These are phyloP conservation scores for Gastrolobium villosum DNA, from an alignment of 306 rosid species.

Conservation along the genomic window DNA sequence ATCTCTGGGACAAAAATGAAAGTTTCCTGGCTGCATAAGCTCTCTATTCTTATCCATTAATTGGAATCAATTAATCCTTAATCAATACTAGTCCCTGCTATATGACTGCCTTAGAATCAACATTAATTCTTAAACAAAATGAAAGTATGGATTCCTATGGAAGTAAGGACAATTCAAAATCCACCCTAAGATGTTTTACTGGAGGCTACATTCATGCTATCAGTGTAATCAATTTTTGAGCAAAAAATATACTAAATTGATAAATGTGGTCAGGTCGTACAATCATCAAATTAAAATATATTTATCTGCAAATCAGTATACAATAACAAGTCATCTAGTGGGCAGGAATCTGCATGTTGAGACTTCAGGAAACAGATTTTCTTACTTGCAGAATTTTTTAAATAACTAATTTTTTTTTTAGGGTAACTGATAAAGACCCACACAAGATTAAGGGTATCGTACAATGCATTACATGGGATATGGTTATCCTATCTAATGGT, in stretches of 20 bases:
- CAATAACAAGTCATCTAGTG: slow-evolving; percentile 5
- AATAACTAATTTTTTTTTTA: slow-evolving; percentile 4
- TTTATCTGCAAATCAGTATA: slow-evolving; percentile 9
- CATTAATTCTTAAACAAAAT: no score
- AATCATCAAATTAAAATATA: slow-evolving; percentile 2
- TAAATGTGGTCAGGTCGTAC: slow-evolving; percentile 2
- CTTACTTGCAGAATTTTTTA: no score
- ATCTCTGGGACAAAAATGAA: slow-evolving; percentile 7
- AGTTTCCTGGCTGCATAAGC: slow-evolving; percentile 38
- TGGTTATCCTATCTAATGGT: no score
- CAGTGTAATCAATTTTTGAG: background rate
- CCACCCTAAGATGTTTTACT: background rate
- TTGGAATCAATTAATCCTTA: slow-evolving; percentile 25
- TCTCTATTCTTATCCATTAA: slow-evolving; percentile 1
- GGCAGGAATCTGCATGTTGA: slow-evolving; percentile 26
- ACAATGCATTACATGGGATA: no score
- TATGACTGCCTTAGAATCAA: slow-evolving; percentile 7
- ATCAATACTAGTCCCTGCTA: slow-evolving; percentile 27
- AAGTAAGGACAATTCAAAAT: slow-evolving; percentile 25
- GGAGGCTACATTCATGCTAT: background rate
- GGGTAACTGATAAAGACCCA: background rate
- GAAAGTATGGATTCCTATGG: no score
- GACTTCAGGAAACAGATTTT: background rate
- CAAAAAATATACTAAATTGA: slow-evolving; percentile 1
- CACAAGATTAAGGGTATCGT: no score